Evolutionary conservation across 441 rosid genomes (phyloP).

Genomic region (Aquilaria agallochum): DNA sequence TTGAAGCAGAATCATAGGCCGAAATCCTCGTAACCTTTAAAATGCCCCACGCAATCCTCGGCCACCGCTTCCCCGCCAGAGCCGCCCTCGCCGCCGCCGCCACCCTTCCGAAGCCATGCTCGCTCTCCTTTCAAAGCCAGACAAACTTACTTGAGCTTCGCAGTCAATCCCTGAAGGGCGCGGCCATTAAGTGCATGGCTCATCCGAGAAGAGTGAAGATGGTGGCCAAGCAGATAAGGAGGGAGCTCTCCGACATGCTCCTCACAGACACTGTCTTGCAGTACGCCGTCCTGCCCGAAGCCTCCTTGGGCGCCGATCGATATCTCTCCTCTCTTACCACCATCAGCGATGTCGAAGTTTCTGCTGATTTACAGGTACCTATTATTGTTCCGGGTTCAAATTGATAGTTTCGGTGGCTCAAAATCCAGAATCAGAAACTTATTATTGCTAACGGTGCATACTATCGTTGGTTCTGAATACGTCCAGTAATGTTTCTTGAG

Average conservation of each 20-base stretch:
- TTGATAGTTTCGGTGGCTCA: neutral
- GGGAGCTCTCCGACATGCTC: slow-evolving; percentile 90
- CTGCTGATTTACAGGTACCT: slow-evolving; percentile 78
- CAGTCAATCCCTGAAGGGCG: slow-evolving; percentile 15
- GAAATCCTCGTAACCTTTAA: no score
- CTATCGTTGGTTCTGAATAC: no score
- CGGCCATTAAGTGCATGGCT: slow-evolving; percentile 70
- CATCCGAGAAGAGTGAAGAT: slow-evolving; percentile 83
- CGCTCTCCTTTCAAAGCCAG: slow-evolving; percentile 23
- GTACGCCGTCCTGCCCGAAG: slow-evolving; percentile 73
- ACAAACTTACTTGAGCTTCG: slow-evolving; percentile 22
- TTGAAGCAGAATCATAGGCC: no score
- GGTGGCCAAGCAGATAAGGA: slow-evolving; percentile 83
- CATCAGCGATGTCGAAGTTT: slow-evolving; percentile 77
- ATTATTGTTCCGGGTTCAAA: neutral
- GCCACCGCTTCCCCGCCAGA: slow-evolving; percentile 20
- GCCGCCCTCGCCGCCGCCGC: slow-evolving; percentile 12
- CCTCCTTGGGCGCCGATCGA: slow-evolving; percentile 82
- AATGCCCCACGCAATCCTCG: slow-evolving; percentile 31
- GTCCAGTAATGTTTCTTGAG: no score
- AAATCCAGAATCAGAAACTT: no score
- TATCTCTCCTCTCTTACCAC: slow-evolving; percentile 87
- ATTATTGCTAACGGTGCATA: no score
- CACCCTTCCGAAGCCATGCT: slow-evolving; percentile 18
- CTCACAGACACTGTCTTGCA: slow-evolving; percentile 73